These are phyloP conservation scores for Hyaloperonospora brassicae DNA, from an alignment of 352 stramenopile genomes.

Conservation along the genomic window DNA sequence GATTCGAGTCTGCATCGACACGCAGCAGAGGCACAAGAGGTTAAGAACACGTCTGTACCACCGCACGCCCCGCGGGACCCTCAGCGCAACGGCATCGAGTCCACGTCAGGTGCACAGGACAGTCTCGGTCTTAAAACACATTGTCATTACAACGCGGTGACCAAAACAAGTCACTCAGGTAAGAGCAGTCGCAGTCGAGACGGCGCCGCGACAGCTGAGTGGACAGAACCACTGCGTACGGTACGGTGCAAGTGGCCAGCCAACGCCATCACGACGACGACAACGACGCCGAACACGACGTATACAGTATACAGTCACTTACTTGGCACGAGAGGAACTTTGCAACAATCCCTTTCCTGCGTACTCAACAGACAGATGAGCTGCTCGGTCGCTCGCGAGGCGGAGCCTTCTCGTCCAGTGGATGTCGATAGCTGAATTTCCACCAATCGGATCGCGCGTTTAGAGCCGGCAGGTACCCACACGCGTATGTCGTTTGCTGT, in stretches of 20 bases:
- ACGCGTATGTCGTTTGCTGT: slow-evolving; percentile 3
- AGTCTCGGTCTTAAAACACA: slow-evolving; percentile 87
- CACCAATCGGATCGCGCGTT: neutral
- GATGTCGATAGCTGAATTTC: slow-evolving; percentile 12
- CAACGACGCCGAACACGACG: no score
- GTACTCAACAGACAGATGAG: slow-evolving; percentile 18
- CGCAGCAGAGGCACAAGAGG: slow-evolving; percentile 14
- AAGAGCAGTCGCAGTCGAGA: no score
- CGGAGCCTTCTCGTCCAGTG: slow-evolving; percentile 34
- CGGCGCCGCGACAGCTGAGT: no score
- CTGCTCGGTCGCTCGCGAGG: no score
- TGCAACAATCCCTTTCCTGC: slow-evolving; percentile 78
- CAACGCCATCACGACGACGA: no score
- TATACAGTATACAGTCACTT: slow-evolving; percentile 37
- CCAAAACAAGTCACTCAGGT: slow-evolving; percentile 17
- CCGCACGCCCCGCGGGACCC: slow-evolving; percentile 44
- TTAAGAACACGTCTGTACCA: slow-evolving; percentile 91
- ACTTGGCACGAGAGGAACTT: slow-evolving; percentile 82
- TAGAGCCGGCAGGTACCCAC: neutral
- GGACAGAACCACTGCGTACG: no score
- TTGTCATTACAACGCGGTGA: slow-evolving; percentile 40
- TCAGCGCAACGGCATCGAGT: slow-evolving; percentile 17
- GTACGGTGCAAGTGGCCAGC: no score
- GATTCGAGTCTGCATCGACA: slow-evolving; percentile 39
- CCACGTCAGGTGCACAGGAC: slow-evolving; percentile 66